phyloP scores from a whole-genome alignment of 2,329 filamentous ascomycete genomes.

The Esteya vermicola region DNA sequence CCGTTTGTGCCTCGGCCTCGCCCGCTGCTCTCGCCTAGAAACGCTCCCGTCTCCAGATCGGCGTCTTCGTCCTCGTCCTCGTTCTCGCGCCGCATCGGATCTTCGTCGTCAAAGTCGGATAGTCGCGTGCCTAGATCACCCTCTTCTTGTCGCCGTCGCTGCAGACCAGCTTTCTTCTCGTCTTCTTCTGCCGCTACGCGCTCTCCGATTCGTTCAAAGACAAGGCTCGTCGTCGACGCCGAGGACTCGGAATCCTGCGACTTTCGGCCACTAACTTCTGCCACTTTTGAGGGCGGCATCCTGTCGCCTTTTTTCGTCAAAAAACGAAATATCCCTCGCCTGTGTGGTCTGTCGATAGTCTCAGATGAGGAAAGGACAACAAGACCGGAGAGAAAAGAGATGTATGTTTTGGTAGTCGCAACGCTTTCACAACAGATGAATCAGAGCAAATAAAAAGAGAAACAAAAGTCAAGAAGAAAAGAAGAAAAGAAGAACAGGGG shows the following conservation, averaged over 20 bases:
- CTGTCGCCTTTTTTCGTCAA: no score
- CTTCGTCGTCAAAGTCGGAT: constrained; percentile 28
- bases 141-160: constrained; percentile 8
- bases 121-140: constrained; percentile 15
- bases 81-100: constrained; percentile 29
- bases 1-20: constrained; percentile 3
- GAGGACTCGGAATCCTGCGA: constrained; percentile 54
- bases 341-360: no score
- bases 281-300: not conserved
- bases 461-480: not conserved
- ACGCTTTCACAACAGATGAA: no score
- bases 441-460: no score
- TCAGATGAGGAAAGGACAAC: no score
- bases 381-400: no score
- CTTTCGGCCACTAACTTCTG: constrained; percentile 14
- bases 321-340: no score
- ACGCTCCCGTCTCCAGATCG: constrained; percentile 39
- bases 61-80: constrained; percentile 21
- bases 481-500: not conserved
- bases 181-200: constrained; percentile 19
- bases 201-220: constrained; percentile 64
- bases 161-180: no score
- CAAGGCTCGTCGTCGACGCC: constrained; percentile 69
- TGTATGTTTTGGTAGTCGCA: no score
- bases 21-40: constrained; percentile 27